Evolutionary conservation across 495 filamentous ascomycete genomes (phyloP), one percentile per base, ranked within the genome.

Genomic region (Cercophora sp.): DNA sequence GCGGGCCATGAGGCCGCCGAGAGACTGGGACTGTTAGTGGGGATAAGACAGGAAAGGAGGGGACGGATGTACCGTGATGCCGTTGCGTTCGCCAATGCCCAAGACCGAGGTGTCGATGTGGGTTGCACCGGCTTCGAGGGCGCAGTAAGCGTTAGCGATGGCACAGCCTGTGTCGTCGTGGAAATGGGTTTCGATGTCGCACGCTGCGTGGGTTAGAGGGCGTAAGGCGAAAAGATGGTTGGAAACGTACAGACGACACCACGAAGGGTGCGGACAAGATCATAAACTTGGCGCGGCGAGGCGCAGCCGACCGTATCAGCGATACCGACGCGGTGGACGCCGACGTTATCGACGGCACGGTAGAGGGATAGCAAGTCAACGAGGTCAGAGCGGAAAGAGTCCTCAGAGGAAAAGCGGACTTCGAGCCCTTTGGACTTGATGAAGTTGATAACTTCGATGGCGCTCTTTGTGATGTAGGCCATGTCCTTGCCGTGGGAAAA

Each of bases 381-480:
- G 13, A 89, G 74, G 59, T 88, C 83, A 24, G 83, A 86, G 44
- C 84, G 82, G 81, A 88, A 88, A 8, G 84, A 87, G 69, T 89
- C 85, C 68, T 88, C 85, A 48, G 73, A 78, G 24, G 83, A 86
- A 68, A 88, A 56, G 15, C 54, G 54, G 42, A 92, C 85, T 73
- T 92, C 87, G 62, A 89, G 85, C 52, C 81, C 81, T 70, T 88
- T 83, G 63, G 82, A 84, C 78, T 93, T 93, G 75, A 94, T 83
- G 64, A 84, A 94, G 59, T 91, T 73, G 55, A 96, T 91, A 45
- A 96, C 89, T 66, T 94, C 89, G 54, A 93, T 82, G 32, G 89
- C 88, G 43, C 40, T 44, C 40, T 44, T 44, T 19, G 85, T 77
- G 75, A 89, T 88, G 40, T 44, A 44, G 5, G 8, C 40, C 40